Conservation (phyloP, 2,329 filamentous ascomycete species). For the Emergomyces africanus region DNA sequence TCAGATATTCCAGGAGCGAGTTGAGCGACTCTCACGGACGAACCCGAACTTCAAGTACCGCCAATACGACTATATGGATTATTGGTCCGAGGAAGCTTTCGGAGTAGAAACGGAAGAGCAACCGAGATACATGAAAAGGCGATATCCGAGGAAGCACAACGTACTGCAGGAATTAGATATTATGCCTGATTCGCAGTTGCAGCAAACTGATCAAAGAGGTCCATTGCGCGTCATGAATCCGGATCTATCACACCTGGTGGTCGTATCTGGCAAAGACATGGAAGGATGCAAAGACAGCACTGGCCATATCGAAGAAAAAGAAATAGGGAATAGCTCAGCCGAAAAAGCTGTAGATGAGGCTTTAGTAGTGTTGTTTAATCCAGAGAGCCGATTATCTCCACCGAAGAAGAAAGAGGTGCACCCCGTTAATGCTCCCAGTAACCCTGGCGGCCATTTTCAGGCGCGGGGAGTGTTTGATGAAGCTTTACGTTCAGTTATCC, state of each 20-base stretch:
- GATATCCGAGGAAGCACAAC: neutral
- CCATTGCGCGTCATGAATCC: conserved; percentile 7
- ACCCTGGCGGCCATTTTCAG: neutral
- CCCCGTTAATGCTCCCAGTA: neutral
- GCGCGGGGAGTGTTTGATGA: neutral
- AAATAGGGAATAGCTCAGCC: neutral
- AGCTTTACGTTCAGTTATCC: neutral
- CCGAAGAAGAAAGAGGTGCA: neutral
- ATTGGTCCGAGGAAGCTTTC: neutral
- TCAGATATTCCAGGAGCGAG: conserved; percentile 16
- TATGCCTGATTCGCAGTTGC: neutral
- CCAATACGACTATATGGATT: conserved; percentile 1
- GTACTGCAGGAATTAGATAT: neutral
- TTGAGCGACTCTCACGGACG: conserved; percentile 8
- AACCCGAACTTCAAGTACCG: conserved; percentile 8
- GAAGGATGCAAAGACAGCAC: neutral
- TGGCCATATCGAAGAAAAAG: neutral
- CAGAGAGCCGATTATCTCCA: neutral
- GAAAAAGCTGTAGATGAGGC: neutral
- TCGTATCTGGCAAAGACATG: neutral
- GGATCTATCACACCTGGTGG: neutral
- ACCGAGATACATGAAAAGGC: neutral
- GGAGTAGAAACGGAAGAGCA: neutral
- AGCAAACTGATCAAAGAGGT: neutral
- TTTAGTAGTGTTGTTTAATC: neutral